These are phyloP conservation scores for Debaryomyces tyrocola DNA, from an alignment of 805 yeast species.

Conservation along the genomic window DNA sequence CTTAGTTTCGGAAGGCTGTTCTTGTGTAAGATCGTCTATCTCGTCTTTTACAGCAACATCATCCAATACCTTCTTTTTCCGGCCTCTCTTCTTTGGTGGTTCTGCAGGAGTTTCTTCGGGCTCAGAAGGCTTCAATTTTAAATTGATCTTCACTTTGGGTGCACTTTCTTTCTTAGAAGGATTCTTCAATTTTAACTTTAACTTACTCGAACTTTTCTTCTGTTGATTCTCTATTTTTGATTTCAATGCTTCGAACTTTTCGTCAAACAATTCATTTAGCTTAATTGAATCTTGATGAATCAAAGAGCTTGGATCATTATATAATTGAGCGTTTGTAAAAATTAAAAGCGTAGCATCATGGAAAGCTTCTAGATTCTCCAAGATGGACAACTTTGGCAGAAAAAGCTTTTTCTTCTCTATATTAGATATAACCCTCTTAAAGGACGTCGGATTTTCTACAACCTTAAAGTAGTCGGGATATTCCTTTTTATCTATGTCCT, in stretches of 20 bases:
- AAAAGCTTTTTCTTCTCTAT: constrained; percentile 50
- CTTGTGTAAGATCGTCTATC: constrained; percentile 4
- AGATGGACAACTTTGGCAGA: constrained; percentile 17
- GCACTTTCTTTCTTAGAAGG: constrained; percentile 19
- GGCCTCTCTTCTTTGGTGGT: constrained; percentile 16
- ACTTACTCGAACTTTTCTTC: constrained; percentile 12
- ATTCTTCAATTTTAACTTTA: constrained; percentile 27
- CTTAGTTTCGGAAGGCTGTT: constrained; percentile 4
- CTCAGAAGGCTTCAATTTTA: constrained; percentile 18
- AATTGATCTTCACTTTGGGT: constrained; percentile 28
- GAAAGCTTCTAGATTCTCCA: constrained; percentile 58
- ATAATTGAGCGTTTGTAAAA: constrained; percentile 75
- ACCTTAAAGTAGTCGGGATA: constrained; percentile 81
- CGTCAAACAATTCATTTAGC: constrained; percentile 53
- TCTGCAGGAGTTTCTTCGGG: constrained; percentile 12
- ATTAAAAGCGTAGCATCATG: constrained; percentile 58
- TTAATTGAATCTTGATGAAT: constrained; percentile 70
- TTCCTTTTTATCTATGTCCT: constrained; percentile 64
- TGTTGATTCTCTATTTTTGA: constrained; percentile 17
- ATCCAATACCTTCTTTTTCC: constrained; percentile 12
- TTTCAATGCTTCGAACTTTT: constrained; percentile 32
- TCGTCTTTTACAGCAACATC: constrained; percentile 14
- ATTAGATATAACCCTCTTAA: constrained; percentile 55
- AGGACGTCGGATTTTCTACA: constrained; percentile 72
- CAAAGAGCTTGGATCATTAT: constrained; percentile 71